A percentile compares a stretch with the other conserved stretches of the same genome.
These are phyloP conservation scores for Trichodelitschia bisporula DNA, from an alignment of 495 filamentous ascomycete genomes.

Conservation along the genomic window DNA sequence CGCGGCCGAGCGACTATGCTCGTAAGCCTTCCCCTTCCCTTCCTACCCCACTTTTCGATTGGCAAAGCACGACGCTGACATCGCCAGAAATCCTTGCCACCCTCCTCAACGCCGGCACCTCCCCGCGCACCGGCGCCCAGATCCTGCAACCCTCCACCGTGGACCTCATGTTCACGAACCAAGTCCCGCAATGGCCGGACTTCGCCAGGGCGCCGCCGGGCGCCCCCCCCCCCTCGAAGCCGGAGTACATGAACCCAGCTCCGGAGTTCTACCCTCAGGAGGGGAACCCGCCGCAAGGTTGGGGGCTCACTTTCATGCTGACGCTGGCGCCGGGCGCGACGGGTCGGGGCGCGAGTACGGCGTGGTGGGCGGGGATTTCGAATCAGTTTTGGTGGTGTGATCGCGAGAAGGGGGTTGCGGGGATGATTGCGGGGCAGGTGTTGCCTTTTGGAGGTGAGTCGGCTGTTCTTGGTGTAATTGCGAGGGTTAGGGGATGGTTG, in stretches of 20 bases:
- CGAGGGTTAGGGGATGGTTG: too few relatives aligned
- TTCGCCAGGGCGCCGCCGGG: conserved; percentile 19
- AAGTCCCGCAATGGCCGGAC: conserved; percentile 28
- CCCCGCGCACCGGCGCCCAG: conserved; percentile 19
- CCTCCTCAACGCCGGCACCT: conserved; percentile 15
- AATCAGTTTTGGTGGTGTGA: conserved; percentile 40
- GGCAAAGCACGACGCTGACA: too few relatives aligned
- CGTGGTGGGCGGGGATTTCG: conserved; percentile 30
- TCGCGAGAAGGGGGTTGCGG: conserved; percentile 30
- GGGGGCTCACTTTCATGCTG: conserved; percentile 33
- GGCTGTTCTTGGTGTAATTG: too few relatives aligned
- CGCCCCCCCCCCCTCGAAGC: conserved; percentile 23
- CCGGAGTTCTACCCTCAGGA: conserved; percentile 25
- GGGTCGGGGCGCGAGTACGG: conserved; percentile 24
- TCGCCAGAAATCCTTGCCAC: conserved; percentile 12
- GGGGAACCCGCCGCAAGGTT: conserved; percentile 27
- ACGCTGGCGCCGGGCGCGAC: conserved; percentile 16
- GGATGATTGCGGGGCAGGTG: conserved; percentile 31
- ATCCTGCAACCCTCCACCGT: conserved; percentile 27
- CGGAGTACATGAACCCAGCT: conserved; percentile 21
- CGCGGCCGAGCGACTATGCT: conserved; percentile 28
- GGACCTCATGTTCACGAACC: conserved; percentile 33
- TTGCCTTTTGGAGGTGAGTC: too few relatives aligned
- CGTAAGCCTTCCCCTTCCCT: conserved; percentile 16
- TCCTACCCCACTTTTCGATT: too few relatives aligned